Evolutionary conservation across 2,329 filamentous ascomycete species (phyloP).

Genomic region (Alternaria solani): DNA sequence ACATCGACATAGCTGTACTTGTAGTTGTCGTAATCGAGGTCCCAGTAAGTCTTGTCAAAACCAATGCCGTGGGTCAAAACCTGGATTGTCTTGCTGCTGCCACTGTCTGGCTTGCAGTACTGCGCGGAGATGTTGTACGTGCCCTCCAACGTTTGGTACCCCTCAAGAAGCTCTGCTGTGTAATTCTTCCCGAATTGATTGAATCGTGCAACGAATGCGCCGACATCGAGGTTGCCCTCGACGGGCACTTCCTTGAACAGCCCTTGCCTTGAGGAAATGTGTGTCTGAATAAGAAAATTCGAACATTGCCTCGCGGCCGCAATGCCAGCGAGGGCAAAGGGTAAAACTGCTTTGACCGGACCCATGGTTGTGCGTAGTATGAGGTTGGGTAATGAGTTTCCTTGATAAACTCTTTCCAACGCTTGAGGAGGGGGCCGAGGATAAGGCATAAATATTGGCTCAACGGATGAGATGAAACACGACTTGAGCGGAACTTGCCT

Average conservation of each 20-base stretch:
- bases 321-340: slow-evolving; percentile 29
- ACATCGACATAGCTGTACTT: slow-evolving; percentile 69
- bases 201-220: slow-evolving; percentile 57
- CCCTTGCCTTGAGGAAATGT: slow-evolving; percentile 63
- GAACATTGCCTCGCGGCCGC: slow-evolving; percentile 48
- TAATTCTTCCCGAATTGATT: slow-evolving; percentile 53
- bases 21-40: slow-evolving; percentile 63
- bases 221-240: slow-evolving; percentile 63
- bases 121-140: slow-evolving; percentile 67
- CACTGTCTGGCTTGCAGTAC: slow-evolving; percentile 65
- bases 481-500: too few relatives aligned
- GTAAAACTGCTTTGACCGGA: slow-evolving; percentile 16
- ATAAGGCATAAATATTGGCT: background rate
- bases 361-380: slow-evolving; percentile 13
- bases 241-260: slow-evolving; percentile 61
- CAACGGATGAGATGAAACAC: background rate
- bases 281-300: slow-evolving; percentile 65
- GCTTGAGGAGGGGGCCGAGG: background rate
- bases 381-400: background rate
- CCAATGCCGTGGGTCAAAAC: slow-evolving; percentile 64
- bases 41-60: slow-evolving; percentile 69
- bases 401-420: background rate
- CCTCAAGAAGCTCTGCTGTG: slow-evolving; percentile 55
- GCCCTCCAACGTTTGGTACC: slow-evolving; percentile 61
- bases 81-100: slow-evolving; percentile 51